Evolutionary conservation across 306 rosid species (phyloP), one percentile per base, ranked within the genome.

Genomic region (Cicer arietinum): DNA sequence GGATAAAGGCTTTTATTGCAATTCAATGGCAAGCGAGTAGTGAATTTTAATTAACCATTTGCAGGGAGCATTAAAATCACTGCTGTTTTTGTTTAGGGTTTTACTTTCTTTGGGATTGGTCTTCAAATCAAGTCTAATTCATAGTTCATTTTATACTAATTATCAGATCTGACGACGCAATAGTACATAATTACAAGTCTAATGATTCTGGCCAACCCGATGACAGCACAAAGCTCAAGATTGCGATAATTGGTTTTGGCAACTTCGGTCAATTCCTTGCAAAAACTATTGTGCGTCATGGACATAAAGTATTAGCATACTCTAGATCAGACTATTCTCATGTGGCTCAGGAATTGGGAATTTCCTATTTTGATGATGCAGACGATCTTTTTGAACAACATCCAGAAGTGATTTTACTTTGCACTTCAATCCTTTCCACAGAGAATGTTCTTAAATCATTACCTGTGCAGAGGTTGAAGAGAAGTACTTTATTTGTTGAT

Each of bases 181-280:
- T 48, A 37, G 54, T 71, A 22, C 0, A 0, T 3, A 8, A 77
- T 25, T 73, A 13, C 73, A 82, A 67, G 46, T 40, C 79, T 10
- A 71, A 77, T 47, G 56, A 17, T 67, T 73, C 53, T 20, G 17
- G 57, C 46, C 71, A 69, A n/a, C 11, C 77, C 52, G 88, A 75
- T 25, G 88, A 79, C 35, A 73, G 67, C 11, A 71, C 86, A 6
- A 88, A 84, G 88, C 95, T 93, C 58, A 89, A 88, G 82, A 81
- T 93, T 54, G 97, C 90, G 13, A 63, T 93, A 1, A 56, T 93
- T 73, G 98, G 98, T 47, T 93, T 93, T 70, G 98, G 98, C 8
- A 93, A 93, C 81, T 93, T 86, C 2, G 97, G 98, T n/a, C 97
- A 93, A 81, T 93, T 93, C 71, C 91, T 91, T 66, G 96, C 96